phyloP scores from a whole-genome alignment of 805 yeast genomes.

The Saturnispora mendoncae region DNA sequence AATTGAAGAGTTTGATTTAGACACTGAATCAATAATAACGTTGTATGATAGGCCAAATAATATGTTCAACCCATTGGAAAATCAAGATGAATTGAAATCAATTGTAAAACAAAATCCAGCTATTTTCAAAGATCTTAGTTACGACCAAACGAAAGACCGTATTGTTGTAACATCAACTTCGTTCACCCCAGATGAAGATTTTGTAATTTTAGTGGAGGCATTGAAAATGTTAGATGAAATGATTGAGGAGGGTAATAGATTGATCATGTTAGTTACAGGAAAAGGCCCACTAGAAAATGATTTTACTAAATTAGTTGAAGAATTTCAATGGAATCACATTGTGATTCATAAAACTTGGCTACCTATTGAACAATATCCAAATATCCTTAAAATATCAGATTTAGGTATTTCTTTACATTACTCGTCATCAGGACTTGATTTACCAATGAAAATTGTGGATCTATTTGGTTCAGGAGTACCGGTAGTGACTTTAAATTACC shows the following conservation, averaged over 20 bases:
- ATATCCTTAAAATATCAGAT: constrained; percentile 66
- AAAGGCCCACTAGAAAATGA: constrained; percentile 74
- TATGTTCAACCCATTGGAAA: constrained; percentile 47
- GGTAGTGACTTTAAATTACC: constrained; percentile 67
- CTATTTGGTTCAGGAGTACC: constrained; percentile 96
- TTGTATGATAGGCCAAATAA: constrained; percentile 81
- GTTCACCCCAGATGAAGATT: constrained; percentile 93
- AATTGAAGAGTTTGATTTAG: constrained; percentile 44
- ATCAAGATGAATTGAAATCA: constrained; percentile 20
- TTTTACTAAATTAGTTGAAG: constrained; percentile 26
- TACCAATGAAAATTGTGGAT: constrained; percentile 96
- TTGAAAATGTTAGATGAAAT: constrained; percentile 47
- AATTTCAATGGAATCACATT: constrained; percentile 37
- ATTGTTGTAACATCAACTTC: constrained; percentile 84
- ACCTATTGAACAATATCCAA: constrained; percentile 68
- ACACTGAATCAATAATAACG: constrained; percentile 42
- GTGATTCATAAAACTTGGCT: constrained; percentile 68
- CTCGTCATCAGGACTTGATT: constrained; percentile 86
- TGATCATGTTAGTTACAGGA: constrained; percentile 84
- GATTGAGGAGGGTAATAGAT: constrained; percentile 30
- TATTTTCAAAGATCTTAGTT: constrained; percentile 23
- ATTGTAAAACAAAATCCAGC: constrained; percentile 30
- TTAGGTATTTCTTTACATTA: constrained; percentile 84
- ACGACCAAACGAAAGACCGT: constrained; percentile 35
- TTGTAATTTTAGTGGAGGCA: constrained; percentile 59